Evolutionary conservation across 2,329 filamentous ascomycete species (phyloP).

Genomic region (Colletotrichum tropicale): DNA sequence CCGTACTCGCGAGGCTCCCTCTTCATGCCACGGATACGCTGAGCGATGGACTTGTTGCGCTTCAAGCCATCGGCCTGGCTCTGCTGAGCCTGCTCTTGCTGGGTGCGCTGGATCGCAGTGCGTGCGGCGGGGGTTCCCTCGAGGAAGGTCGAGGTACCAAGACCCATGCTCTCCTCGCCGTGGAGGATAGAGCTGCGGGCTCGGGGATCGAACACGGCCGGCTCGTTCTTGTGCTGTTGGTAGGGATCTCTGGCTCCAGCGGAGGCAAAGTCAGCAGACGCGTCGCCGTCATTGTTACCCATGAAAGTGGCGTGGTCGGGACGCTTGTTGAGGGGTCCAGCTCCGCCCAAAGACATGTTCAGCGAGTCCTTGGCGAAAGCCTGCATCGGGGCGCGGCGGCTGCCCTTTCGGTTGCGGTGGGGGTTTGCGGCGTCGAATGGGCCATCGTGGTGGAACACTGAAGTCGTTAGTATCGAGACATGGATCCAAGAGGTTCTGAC

Average conservation of each 20-base stretch:
- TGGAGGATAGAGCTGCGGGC: conserved; percentile 75
- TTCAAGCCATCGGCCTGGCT: conserved; percentile 64
- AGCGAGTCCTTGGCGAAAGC: conserved; percentile 91
- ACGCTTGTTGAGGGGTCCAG: conserved; percentile 80
- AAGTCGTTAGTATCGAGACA: neutral
- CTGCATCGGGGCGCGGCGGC: conserved; percentile 88
- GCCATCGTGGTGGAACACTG: conserved; percentile 97
- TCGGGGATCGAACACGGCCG: conserved; percentile 70
- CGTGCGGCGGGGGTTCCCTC: conserved; percentile 90
- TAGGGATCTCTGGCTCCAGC: conserved; percentile 29
- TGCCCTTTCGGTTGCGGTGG: conserved; percentile 85
- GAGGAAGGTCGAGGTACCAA: conserved; percentile 94
- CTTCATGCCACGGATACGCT: conserved; percentile 86
- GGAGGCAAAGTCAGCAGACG: conserved; percentile 77
- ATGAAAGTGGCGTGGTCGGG: conserved; percentile 89
- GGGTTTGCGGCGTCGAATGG: conserved; percentile 97
- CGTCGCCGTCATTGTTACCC: conserved; percentile 80
- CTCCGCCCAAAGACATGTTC: conserved; percentile 90
- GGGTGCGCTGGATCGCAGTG: conserved; percentile 75
- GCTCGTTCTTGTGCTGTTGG: conserved; percentile 32
- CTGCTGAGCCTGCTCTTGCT: conserved; percentile 71
- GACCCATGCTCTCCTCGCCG: conserved; percentile 79
- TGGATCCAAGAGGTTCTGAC: conserved; percentile 38
- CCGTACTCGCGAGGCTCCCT: conserved; percentile 67
- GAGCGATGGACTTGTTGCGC: conserved; percentile 93